phyloP scores from a whole-genome alignment of 352 stramenopile species.

The Phytophthora cactorum region DNA sequence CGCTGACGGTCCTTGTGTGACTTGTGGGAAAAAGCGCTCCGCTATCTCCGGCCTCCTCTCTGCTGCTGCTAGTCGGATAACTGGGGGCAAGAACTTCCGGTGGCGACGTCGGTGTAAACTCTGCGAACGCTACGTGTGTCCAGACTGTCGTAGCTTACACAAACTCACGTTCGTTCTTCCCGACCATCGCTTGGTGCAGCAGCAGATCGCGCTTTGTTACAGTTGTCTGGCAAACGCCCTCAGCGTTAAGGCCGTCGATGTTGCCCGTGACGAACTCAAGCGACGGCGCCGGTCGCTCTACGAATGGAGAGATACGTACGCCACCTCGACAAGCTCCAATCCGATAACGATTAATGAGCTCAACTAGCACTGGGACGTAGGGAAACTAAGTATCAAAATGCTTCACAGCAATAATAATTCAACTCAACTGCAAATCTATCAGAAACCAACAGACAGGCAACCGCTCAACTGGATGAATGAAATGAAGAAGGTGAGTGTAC shows the following conservation, averaged over 20 bases:
- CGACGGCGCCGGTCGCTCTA: slow-evolving; percentile 29
- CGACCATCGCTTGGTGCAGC: slow-evolving; percentile 37
- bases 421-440: slow-evolving; percentile 12
- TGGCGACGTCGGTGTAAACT: slow-evolving; percentile 41
- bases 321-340: slow-evolving; percentile 29
- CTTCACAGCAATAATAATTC: slow-evolving; percentile 17
- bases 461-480: background rate
- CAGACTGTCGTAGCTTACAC: slow-evolving; percentile 48
- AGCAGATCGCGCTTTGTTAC: slow-evolving; percentile 33
- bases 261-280: slow-evolving; percentile 38
- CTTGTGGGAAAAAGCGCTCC: slow-evolving; percentile 38
- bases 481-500: slow-evolving; percentile 4
- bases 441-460: slow-evolving; percentile 1
- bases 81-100: slow-evolving; percentile 15
- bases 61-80: slow-evolving; percentile 17
- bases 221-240: slow-evolving; percentile 29
- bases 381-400: slow-evolving; percentile 13
- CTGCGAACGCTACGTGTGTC: slow-evolving; percentile 54
- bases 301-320: slow-evolving; percentile 40
- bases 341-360: slow-evolving; percentile 33
- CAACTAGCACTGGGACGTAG: slow-evolving; percentile 23
- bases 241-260: slow-evolving; percentile 27
- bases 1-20: slow-evolving; percentile 34
- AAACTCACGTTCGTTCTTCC: slow-evolving; percentile 42
- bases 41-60: slow-evolving; percentile 24